Percentiles rank a stretch among this genome's conserved stretches.
These are phyloP conservation scores for Candida labiduridarum DNA, from an alignment of 1,139 yeast genomes.

Conservation along the genomic window DNA sequence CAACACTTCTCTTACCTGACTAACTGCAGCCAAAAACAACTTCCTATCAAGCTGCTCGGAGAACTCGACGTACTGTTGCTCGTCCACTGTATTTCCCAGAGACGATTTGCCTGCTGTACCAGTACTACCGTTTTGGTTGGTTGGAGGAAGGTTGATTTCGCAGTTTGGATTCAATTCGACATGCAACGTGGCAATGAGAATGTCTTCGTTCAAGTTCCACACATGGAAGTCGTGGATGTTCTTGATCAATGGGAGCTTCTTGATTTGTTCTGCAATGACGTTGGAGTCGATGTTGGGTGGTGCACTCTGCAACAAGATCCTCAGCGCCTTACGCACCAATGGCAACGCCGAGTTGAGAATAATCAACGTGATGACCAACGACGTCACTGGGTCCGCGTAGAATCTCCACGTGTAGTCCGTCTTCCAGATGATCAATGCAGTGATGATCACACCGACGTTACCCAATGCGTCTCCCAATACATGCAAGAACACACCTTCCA, in stretches of 20 bases:
- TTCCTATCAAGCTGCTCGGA: conserved; percentile 28
- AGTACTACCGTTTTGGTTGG: conserved; percentile 14
- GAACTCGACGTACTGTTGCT: background rate
- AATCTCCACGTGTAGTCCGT: conserved; percentile 87
- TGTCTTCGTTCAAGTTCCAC: conserved; percentile 92
- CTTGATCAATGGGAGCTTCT: conserved; percentile 68
- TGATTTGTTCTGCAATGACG: conserved; percentile 67
- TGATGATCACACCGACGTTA: conserved; percentile 86
- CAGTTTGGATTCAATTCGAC: conserved; percentile 61
- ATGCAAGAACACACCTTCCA: conserved; percentile 96
- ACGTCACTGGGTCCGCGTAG: conserved; percentile 84
- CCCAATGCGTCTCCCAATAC: conserved; percentile 97
- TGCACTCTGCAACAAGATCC: conserved; percentile 89
- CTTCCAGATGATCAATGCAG: conserved; percentile 93
- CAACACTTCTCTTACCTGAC: conserved; percentile 74
- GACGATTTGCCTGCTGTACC: too few species aligned
- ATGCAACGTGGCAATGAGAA: conserved; percentile 87
- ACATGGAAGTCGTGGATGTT: conserved; percentile 95
- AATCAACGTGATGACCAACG: conserved; percentile 81
- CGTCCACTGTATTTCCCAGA: too few species aligned
- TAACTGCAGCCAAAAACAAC: conserved; percentile 70
- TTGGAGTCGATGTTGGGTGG: conserved; percentile 82
- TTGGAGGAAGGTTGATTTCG: conserved; percentile 7
- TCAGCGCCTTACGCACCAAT: conserved; percentile 80
- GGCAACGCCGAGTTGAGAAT: conserved; percentile 93